Evolutionary conservation across 306 rosid species (phyloP), one percentile per base, ranked within the genome.

Genomic region (Cyclanthera cordifolia): DNA sequence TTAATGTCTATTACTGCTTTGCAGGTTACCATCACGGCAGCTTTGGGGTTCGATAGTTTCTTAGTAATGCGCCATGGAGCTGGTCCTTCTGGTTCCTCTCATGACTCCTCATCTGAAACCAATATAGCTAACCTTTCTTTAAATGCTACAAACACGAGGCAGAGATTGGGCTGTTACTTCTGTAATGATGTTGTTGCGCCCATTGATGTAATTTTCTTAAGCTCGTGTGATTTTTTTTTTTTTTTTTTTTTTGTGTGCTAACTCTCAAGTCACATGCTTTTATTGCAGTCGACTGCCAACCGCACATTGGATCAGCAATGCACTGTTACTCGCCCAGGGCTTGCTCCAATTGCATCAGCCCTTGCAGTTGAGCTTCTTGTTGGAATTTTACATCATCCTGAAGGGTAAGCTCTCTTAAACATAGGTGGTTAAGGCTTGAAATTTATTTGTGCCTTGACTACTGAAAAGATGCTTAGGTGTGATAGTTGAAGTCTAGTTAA

Each of bases 301-400:
- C 96, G 96, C 70, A 87, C 95, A 20, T 85, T 93, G 86, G 98
- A 93, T 76, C 98, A 93, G 86, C 98, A 93, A 75, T 93, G 98
- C 82, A 93, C 98, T 11, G 96, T 89, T 67, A 89, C 98, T 30
- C 91, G 96, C 20, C 98, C 98, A 1, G 98, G 96, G 66, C 95
- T 93, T 56, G 95, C 98, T 82, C 94, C 95, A 20, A 86, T 89
- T 80, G 95, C 98, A 70, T 89, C 98, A 8, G 86, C 98, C 47
- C 92, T 89, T 65, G 94, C 96, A 4, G 98, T 83, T 77, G 98
- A 93, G 81, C 96, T 93, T 82, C 71, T 93, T 63, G 83, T 93
- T 13, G 88, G 91, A 53, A 85, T 93, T 74, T 80, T 93, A 58
- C 98, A 93, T 83, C 95, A 93, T 69, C 98, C 94, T 73, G 77